Percentiles rank a stretch among this genome's conserved stretches.
Evolutionary conservation across 1,139 yeast genomes (phyloP).

Genomic region (Pichia sp.): DNA sequence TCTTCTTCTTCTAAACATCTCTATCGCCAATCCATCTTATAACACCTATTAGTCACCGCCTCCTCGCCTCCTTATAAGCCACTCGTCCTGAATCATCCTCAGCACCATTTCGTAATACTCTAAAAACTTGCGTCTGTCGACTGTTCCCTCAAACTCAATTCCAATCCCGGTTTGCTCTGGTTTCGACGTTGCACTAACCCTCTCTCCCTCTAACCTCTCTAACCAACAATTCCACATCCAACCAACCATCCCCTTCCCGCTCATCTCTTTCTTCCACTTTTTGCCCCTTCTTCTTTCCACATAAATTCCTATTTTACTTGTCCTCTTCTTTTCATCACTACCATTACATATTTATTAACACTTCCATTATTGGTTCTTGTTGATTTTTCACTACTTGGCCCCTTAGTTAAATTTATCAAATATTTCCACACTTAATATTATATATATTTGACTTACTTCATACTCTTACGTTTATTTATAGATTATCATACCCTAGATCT

Average conservation of each 20-base stretch:
- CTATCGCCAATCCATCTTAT: too few relatives aligned
- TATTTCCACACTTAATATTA: too few relatives aligned
- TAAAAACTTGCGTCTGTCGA: not conserved
- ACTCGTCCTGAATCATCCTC: too few relatives aligned
- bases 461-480: too few relatives aligned
- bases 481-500: too few relatives aligned
- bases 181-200: not conserved
- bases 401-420: not conserved
- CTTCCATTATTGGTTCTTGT: too few relatives aligned
- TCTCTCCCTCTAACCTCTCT: too few relatives aligned
- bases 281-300: not conserved
- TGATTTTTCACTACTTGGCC: too few relatives aligned
- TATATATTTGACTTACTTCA: not conserved
- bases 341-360: not conserved
- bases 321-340: too few relatives aligned
- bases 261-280: not conserved
- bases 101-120: too few relatives aligned
- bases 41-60: not conserved
- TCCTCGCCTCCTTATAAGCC: too few relatives aligned
- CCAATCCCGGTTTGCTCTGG: not conserved
- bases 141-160: not conserved
- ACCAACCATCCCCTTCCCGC: not conserved
- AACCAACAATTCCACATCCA: not conserved
- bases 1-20: too few relatives aligned
- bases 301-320: not conserved